A percentile compares a stretch with the other conserved stretches of the same genome.
Conservation (phyloP, 1,284 basidiomycete species). For the Ustilago vetiveriae region DNA sequence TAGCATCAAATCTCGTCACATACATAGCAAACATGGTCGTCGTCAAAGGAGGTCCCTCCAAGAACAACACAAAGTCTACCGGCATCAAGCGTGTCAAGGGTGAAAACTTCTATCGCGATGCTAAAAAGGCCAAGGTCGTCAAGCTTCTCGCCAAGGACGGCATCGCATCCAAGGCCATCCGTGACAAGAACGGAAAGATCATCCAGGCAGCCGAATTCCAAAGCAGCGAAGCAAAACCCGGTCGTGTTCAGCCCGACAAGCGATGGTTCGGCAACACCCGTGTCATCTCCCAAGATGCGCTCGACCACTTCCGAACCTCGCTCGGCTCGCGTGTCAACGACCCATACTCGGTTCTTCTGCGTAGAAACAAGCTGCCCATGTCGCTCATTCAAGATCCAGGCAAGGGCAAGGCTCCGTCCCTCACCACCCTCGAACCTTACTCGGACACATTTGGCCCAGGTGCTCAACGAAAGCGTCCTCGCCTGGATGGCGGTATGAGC, state of each 20-base stretch:
- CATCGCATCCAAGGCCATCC: constrained; percentile 62
- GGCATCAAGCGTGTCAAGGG: constrained; percentile 58
- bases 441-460: constrained; percentile 63
- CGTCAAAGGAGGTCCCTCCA: constrained; percentile 54
- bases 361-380: constrained; percentile 66
- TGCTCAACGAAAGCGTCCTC: constrained; percentile 65
- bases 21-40: constrained; percentile 44
- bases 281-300: constrained; percentile 75
- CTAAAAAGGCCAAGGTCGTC: constrained; percentile 64
- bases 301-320: constrained; percentile 71
- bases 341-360: constrained; percentile 63
- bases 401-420: constrained; percentile 58
- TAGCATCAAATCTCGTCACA: constrained; percentile 5
- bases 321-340: constrained; percentile 62
- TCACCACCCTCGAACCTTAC: constrained; percentile 63
- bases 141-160: constrained; percentile 64
- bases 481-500: constrained; percentile 60
- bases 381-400: constrained; percentile 62
- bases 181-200: constrained; percentile 64
- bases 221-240: constrained; percentile 64
- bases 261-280: constrained; percentile 80
- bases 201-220: constrained; percentile 65
- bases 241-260: constrained; percentile 65
- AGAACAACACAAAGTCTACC: constrained; percentile 50
- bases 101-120: constrained; percentile 67